Percentiles rank a stretch among this genome's conserved stretches.
phyloP scores from a whole-genome alignment of 176 grass and related monocot species.

The Miscanthus lutarioriparius region DNA sequence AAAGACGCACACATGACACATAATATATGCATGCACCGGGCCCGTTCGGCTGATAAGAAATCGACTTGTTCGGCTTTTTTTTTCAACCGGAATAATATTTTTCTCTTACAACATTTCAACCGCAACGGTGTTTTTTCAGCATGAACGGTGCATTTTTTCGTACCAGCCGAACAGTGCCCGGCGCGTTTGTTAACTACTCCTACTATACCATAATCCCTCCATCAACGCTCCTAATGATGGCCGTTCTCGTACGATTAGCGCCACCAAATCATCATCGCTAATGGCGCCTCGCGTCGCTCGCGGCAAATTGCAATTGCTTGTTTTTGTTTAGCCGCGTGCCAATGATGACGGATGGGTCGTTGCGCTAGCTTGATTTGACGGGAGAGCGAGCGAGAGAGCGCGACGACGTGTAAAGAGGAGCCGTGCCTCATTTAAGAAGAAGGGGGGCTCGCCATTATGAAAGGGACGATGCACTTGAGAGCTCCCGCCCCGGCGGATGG shows the following conservation, averaged over 20 bases:
- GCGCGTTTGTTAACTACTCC: not conserved
- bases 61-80: no score
- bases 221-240: conserved; percentile 30
- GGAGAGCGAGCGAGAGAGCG: not conserved
- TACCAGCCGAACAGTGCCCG: no score
- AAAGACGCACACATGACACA: not conserved
- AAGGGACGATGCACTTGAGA: conserved; percentile 29
- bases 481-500: not conserved
- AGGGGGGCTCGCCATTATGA: not conserved
- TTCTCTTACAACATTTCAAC: no score
- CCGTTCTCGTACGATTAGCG: conserved; percentile 17
- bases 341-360: conserved; percentile 38
- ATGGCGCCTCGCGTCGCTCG: not conserved
- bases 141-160: no score
- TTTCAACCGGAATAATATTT: no score
- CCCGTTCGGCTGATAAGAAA: no score
- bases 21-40: no score
- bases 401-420: conserved; percentile 11
- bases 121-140: no score
- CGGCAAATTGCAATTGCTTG: not conserved
- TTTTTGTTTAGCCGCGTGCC: conserved; percentile 22
- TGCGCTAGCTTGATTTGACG: conserved; percentile 10
- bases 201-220: not conserved
- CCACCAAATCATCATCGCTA: not conserved
- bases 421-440: conserved; percentile 19